A percentile compares a stretch with the other conserved stretches of the same genome.
These are phyloP conservation scores for Pseudogymnoascus sp. DNA, from an alignment of 2,329 filamentous ascomycete genomes.

Conservation along the genomic window DNA sequence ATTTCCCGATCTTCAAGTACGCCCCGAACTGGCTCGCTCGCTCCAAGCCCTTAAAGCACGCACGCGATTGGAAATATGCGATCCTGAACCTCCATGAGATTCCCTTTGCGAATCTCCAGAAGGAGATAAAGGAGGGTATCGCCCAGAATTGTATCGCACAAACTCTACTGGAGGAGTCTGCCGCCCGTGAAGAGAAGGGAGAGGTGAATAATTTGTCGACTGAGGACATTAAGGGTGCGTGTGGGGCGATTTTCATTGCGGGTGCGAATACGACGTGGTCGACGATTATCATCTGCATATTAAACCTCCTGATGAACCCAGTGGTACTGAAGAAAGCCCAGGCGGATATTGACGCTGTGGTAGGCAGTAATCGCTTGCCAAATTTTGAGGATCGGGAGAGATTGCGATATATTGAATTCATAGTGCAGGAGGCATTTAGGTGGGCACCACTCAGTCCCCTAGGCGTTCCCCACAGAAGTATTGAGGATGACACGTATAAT, in stretches of 20 bases:
- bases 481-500: slow-evolving; percentile 49
- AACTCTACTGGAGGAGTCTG: neutral
- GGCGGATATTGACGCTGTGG: slow-evolving; percentile 39
- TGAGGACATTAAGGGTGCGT: slow-evolving; percentile 39
- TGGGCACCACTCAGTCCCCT: slow-evolving; percentile 40
- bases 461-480: slow-evolving; percentile 47
- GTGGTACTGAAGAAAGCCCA: slow-evolving; percentile 39
- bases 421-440: slow-evolving; percentile 41
- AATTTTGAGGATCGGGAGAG: slow-evolving; percentile 36
- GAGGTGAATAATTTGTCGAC: slow-evolving; percentile 14
- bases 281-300: slow-evolving; percentile 35
- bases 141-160: neutral
- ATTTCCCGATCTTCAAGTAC: slow-evolving; percentile 39
- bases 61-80: slow-evolving; percentile 24
- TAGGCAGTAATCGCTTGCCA: slow-evolving; percentile 40
- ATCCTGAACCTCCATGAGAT: slow-evolving; percentile 37
- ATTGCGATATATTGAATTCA: slow-evolving; percentile 38
- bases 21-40: slow-evolving; percentile 33
- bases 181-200: neutral
- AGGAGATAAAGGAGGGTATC: slow-evolving; percentile 8
- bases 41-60: slow-evolving; percentile 23
- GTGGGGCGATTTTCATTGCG: slow-evolving; percentile 41
- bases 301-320: slow-evolving; percentile 27
- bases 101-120: slow-evolving; percentile 29
- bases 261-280: slow-evolving; percentile 35